phyloP scores from a whole-genome alignment of 2,329 filamentous ascomycete species.

The Ascochyta clinopodiicola region DNA sequence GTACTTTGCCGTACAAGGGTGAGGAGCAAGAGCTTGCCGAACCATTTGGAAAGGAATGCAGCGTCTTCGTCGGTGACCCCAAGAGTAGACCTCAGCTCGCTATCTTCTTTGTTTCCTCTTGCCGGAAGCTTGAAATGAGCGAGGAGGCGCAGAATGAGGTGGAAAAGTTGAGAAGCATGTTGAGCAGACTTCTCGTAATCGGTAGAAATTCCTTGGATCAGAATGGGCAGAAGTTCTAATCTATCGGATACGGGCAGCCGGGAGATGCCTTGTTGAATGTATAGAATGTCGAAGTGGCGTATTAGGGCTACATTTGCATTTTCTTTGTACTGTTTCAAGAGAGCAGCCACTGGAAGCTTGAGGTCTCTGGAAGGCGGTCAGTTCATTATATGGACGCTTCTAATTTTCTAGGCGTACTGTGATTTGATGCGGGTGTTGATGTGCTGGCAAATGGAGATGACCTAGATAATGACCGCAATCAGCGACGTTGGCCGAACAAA shows the following conservation, averaged over 20 bases:
- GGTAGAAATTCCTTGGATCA: slow-evolving; percentile 70
- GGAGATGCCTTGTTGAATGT: slow-evolving; percentile 83
- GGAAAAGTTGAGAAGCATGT: slow-evolving; percentile 74
- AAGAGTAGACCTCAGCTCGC: slow-evolving; percentile 68
- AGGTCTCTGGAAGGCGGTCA: slow-evolving; percentile 57
- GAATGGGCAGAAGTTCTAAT: slow-evolving; percentile 72
- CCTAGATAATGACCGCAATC: slow-evolving; percentile 49
- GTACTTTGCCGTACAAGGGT: slow-evolving; percentile 48
- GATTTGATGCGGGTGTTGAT: slow-evolving; percentile 69
- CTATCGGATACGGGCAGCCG: slow-evolving; percentile 68
- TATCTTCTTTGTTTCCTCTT: slow-evolving; percentile 80
- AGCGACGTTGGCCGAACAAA: slow-evolving; percentile 33
- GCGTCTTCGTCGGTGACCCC: slow-evolving; percentile 76
- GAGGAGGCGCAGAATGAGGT: slow-evolving; percentile 79
- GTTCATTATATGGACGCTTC: neutral
- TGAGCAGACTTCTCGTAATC: slow-evolving; percentile 62
- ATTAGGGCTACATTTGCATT: slow-evolving; percentile 72
- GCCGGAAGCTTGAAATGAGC: slow-evolving; percentile 74
- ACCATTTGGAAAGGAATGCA: slow-evolving; percentile 73
- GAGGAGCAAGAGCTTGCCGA: slow-evolving; percentile 79
- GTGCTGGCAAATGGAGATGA: slow-evolving; percentile 74
- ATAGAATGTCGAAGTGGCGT: slow-evolving; percentile 85
- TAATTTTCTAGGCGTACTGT: slow-evolving; percentile 47
- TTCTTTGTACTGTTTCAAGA: slow-evolving; percentile 90
- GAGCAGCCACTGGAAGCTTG: slow-evolving; percentile 79